Conservation (phyloP, 116 monocot species). For the Dioscorea cayenensis region DNA sequence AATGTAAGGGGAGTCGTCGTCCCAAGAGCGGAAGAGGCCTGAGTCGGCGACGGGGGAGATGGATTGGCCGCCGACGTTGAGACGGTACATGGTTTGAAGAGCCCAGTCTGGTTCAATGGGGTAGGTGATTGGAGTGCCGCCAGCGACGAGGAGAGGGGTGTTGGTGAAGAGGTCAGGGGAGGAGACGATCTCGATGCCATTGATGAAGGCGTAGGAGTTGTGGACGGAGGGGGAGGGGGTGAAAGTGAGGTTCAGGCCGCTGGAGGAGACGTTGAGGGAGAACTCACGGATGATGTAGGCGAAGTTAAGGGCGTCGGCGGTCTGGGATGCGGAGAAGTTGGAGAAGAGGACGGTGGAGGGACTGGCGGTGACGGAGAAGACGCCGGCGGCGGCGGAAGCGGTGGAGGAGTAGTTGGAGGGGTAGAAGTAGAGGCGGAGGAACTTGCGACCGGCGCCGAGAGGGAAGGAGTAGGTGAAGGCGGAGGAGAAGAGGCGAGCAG, state of each 20-base stretch:
- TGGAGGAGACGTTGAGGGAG: conserved; percentile 47
- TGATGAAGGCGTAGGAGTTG: conserved; percentile 62
- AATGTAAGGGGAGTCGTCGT: conserved; percentile 43
- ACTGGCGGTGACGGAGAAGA: conserved; percentile 32
- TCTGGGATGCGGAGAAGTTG: conserved; percentile 68
- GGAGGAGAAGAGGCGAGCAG: conserved; percentile 63
- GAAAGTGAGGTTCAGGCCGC: conserved; percentile 59
- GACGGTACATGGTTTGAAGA: conserved; percentile 50
- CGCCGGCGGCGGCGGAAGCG: conserved; percentile 22
- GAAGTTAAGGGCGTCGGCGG: conserved; percentile 36
- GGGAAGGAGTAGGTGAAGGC: conserved; percentile 79
- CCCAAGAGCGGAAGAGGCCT: conserved; percentile 46
- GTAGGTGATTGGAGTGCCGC: not conserved
- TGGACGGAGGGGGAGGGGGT: conserved; percentile 28
- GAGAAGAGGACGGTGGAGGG: conserved; percentile 54
- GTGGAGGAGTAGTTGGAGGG: conserved; percentile 34
- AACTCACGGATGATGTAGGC: conserved; percentile 44
- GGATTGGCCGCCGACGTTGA: conserved; percentile 64
- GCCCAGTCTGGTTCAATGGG: conserved; percentile 19
- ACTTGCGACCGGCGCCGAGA: conserved; percentile 61
- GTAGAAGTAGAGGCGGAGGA: conserved; percentile 84
- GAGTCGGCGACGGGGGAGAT: conserved; percentile 36
- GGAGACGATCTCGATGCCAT: conserved; percentile 81
- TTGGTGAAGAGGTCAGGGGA: conserved; percentile 36
- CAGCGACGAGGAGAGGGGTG: conserved; percentile 11